Percentiles rank a stretch among this genome's conserved stretches.
phyloP scores from a whole-genome alignment of 2,329 filamentous ascomycete species.

The Talaromyces piceae region DNA sequence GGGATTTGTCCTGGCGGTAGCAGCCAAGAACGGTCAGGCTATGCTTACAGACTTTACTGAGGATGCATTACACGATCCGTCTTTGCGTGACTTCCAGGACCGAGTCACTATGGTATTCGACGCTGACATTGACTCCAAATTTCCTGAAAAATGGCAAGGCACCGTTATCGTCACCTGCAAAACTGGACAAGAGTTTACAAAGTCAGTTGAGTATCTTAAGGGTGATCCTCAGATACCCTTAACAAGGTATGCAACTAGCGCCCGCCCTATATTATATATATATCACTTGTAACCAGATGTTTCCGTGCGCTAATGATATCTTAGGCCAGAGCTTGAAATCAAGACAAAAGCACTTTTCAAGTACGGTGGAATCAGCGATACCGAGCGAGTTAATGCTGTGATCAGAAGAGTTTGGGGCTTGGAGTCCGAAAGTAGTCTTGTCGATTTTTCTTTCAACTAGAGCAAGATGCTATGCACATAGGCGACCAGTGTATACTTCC shows the following conservation, averaged over 20 bases:
- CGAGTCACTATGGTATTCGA: conserved; percentile 22
- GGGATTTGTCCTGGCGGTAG: conserved; percentile 26
- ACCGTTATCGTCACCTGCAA: conserved; percentile 21
- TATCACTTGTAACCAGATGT: background rate
- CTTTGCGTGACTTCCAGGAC: conserved; percentile 20
- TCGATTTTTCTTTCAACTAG: background rate
- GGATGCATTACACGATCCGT: conserved; percentile 17
- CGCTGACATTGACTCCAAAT: conserved; percentile 20
- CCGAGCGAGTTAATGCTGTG: background rate
- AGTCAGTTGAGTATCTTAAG: conserved; percentile 21
- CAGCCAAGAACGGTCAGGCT: conserved; percentile 25
- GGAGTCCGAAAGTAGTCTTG: background rate
- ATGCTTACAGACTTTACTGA: conserved; percentile 26
- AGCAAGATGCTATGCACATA: too few relatives aligned
- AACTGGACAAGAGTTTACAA: conserved; percentile 15
- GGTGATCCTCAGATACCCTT: conserved; percentile 23
- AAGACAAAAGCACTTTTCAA: background rate
- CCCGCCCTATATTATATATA: background rate
- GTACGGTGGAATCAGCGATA: background rate
- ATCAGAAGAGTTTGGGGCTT: background rate
- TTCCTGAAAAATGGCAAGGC: conserved; percentile 23
- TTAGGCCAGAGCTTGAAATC: background rate
- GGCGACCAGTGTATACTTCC: too few relatives aligned
- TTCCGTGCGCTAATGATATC: background rate
- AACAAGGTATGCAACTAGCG: conserved; percentile 16